Conservation (phyloP, 371 early-diverging fungal species). For the Haplosporangium sp. region DNA sequence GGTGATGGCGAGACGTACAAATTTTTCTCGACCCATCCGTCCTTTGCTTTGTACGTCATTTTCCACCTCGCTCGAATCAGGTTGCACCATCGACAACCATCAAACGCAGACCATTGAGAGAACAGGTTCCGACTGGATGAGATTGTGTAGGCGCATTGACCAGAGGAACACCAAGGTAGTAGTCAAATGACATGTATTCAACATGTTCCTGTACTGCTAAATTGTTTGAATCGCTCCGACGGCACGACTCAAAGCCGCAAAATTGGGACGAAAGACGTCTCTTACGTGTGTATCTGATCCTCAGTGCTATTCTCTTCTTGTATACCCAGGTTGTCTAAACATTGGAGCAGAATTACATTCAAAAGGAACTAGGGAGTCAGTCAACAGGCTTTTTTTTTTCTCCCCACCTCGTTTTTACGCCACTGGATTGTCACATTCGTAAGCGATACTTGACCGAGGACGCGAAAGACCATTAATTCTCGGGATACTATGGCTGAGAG, state of each 20-base stretch:
- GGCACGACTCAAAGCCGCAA: too few species aligned
- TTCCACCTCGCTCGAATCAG: not conserved
- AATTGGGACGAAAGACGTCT: too few species aligned
- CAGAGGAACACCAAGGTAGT: not conserved
- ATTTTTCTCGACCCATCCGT: not conserved
- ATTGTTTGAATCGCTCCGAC: not conserved
- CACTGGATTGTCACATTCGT: not conserved
- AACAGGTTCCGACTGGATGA: not conserved
- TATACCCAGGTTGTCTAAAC: too few species aligned
- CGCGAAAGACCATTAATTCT: too few species aligned
- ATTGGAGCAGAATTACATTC: not conserved
- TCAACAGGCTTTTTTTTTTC: too few species aligned
- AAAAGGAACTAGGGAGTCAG: too few species aligned
- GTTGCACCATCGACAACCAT: not conserved
- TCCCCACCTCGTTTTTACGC: too few species aligned
- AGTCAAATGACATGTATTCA: not conserved
- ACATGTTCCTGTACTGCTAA: not conserved
- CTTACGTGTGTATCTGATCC: too few species aligned
- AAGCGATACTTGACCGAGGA: too few species aligned
- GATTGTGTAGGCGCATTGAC: not conserved
- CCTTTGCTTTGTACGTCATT: not conserved
- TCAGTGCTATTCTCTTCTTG: too few species aligned
- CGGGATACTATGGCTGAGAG: constrained; percentile 22
- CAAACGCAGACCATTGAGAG: not conserved
- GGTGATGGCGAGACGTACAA: not conserved